Conservation (phyloP, 2,329 filamentous ascomycete species). For the Ascocoryne sarcoides region DNA sequence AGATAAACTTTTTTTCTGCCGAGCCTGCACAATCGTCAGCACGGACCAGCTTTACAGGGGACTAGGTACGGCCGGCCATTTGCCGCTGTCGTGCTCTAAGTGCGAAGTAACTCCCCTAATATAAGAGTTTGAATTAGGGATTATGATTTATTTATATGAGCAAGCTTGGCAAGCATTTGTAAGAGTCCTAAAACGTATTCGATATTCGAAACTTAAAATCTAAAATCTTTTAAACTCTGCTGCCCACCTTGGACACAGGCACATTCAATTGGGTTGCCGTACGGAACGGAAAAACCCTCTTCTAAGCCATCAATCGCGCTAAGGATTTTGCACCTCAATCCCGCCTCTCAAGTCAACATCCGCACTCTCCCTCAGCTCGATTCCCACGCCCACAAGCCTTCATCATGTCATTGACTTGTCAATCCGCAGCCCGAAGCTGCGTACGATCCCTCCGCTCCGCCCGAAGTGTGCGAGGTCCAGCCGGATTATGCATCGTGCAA, state of each 20-base stretch:
- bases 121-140: no score
- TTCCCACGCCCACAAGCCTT: conserved; percentile 16
- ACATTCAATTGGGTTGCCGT: no score
- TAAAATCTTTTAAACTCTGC: no score
- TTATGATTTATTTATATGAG: no score
- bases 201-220: no score
- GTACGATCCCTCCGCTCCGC: conserved; percentile 50
- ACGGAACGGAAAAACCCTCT: no score
- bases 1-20: conserved; percentile 10
- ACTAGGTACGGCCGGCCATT: no score
- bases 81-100: no score
- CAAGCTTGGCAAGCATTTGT: no score
- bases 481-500: conserved; percentile 32
- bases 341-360: neutral
- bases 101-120: no score
- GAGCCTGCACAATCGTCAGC: neutral
- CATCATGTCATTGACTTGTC: conserved; percentile 54
- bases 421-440: conserved; percentile 56
- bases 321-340: neutral
- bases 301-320: conserved; percentile 1
- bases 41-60: neutral
- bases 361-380: neutral
- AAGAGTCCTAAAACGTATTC: no score
- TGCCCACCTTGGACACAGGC: no score
- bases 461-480: conserved; percentile 37